A percentile compares a stretch with the other conserved stretches of the same genome.
Conservation (phyloP, 2,329 filamentous ascomycete species). For the Xylaria sp. region DNA sequence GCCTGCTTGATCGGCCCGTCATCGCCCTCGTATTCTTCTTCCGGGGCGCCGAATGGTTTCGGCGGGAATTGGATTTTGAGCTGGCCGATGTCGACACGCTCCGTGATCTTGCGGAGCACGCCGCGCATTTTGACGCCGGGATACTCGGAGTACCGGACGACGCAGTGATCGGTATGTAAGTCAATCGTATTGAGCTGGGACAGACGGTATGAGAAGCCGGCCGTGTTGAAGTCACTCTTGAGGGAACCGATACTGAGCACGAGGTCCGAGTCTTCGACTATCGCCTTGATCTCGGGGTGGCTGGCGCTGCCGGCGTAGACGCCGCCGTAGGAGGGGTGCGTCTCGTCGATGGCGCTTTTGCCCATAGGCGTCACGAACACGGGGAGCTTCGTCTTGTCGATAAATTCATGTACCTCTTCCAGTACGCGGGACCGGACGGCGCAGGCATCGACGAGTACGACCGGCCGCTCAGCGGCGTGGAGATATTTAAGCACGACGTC, state of each 20-base stretch:
- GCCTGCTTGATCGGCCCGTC: constrained; percentile 69
- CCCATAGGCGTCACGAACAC: constrained; percentile 93
- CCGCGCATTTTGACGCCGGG: constrained; percentile 81
- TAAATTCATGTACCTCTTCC: constrained; percentile 75
- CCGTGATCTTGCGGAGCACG: constrained; percentile 76
- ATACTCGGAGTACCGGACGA: constrained; percentile 82
- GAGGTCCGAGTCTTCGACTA: constrained; percentile 75
- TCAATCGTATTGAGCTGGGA: constrained; percentile 82
- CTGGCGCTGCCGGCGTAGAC: constrained; percentile 86
- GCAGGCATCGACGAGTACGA: constrained; percentile 86
- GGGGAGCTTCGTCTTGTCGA: constrained; percentile 78
- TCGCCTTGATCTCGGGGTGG: constrained; percentile 69
- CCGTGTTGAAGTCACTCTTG: constrained; percentile 82
- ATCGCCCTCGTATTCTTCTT: constrained; percentile 51
- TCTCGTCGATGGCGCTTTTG: constrained; percentile 84
- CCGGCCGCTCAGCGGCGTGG: constrained; percentile 75
- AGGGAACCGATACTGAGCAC: constrained; percentile 74
- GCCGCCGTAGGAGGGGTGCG: constrained; percentile 78
- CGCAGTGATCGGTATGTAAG: constrained; percentile 78
- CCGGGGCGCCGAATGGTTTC: constrained; percentile 58
- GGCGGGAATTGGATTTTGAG: constrained; percentile 67
- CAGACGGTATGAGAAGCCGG: constrained; percentile 83
- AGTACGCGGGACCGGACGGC: constrained; percentile 80
- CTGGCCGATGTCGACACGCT: constrained; percentile 65
- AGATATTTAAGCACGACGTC: constrained; percentile 80